Conservation (phyloP, 164 flowering plant genomes). For the Umbilicus rupestris region DNA sequence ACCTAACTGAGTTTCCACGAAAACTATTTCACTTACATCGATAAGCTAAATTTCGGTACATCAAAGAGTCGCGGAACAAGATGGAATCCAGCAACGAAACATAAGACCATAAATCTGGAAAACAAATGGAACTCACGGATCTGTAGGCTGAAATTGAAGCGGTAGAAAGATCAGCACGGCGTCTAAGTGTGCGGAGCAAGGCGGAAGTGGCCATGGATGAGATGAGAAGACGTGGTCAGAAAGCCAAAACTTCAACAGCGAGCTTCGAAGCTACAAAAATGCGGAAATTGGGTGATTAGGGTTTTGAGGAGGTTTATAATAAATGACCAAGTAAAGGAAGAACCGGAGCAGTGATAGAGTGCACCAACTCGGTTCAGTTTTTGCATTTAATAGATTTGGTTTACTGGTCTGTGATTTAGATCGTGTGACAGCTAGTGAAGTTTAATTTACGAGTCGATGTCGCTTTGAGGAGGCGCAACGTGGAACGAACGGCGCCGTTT, state of each 20-base stretch:
- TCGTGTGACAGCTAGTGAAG: too few species aligned
- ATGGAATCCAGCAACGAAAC: not conserved
- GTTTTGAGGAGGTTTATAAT: not conserved
- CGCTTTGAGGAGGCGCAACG: too few species aligned
- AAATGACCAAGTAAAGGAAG: too few species aligned
- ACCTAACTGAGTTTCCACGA: too few species aligned
- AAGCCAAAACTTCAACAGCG: too few species aligned
- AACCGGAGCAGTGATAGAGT: too few species aligned
- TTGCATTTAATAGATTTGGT: too few species aligned
- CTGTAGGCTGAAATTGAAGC: constrained; percentile 35
- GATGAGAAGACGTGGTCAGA: not conserved
- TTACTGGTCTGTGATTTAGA: too few species aligned
- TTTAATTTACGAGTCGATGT: too few species aligned
- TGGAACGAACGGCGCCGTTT: too few species aligned
- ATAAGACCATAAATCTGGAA: not conserved
- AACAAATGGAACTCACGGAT: not conserved
- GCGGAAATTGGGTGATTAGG: not conserved
- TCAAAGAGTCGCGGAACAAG: not conserved
- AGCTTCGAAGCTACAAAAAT: not conserved
- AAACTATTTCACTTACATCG: too few species aligned
- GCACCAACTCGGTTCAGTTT: not conserved
- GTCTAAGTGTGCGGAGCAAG: constrained; percentile 9
- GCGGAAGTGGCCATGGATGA: not conserved
- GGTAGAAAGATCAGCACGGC: constrained; percentile 40
- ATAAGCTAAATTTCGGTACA: too few species aligned